These are phyloP conservation scores for Jacaranda mimosifolia DNA, from an alignment of 257 asterid genomes.

Conservation along the genomic window DNA sequence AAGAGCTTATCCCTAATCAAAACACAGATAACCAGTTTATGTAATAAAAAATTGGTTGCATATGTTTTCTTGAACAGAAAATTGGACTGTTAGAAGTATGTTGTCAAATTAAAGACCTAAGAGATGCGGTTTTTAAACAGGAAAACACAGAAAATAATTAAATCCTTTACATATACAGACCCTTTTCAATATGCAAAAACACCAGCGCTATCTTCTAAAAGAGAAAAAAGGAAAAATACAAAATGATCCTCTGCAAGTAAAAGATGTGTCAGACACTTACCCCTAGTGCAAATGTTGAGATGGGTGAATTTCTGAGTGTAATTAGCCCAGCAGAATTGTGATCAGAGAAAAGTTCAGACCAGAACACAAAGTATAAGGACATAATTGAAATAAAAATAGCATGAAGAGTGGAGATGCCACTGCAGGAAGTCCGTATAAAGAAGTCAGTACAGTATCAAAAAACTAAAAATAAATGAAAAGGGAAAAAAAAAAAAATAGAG, in stretches of 20 bases:
- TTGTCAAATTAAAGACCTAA: neutral
- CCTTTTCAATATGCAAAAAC: neutral
- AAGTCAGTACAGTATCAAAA: conserved; percentile 44
- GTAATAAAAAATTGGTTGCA: neutral
- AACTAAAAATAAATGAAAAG: conserved; percentile 18
- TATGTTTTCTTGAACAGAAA: neutral
- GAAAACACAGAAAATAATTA: neutral
- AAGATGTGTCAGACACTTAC: conserved; percentile 53
- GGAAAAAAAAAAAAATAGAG: conserved; percentile 9
- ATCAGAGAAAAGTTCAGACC: conserved; percentile 86
- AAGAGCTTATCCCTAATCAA: neutral
- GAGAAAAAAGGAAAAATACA: neutral
- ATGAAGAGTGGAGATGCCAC: conserved; percentile 90
- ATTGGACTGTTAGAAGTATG: neutral
- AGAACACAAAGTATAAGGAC: conserved; percentile 86
- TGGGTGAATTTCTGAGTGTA: conserved; percentile 73
- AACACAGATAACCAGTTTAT: neutral
- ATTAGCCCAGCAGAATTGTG: conserved; percentile 56
- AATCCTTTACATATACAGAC: neutral
- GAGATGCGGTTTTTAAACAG: neutral
- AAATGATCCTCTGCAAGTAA: conserved; percentile 12
- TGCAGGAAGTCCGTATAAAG: conserved; percentile 54
- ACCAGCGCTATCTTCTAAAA: neutral
- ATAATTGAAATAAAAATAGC: conserved; percentile 78
- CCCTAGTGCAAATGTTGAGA: conserved; percentile 86